Conservation (phyloP, 192 early-diverging fungal species). For the Dimargaris xerosporica region DNA sequence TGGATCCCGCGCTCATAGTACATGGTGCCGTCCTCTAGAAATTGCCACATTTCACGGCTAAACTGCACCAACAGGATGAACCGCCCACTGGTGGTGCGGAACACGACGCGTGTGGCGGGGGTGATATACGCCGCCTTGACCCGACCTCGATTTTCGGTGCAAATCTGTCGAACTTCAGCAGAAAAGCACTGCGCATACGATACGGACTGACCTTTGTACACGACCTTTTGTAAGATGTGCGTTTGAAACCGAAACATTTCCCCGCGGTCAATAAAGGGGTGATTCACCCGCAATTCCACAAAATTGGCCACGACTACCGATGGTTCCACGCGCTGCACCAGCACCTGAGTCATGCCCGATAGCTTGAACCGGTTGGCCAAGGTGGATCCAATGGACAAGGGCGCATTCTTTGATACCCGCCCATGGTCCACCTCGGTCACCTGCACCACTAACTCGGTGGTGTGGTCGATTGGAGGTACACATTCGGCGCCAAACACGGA, state of each 20-base stretch:
- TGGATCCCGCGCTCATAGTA: slow-evolving; percentile 87
- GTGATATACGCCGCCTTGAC: slow-evolving; percentile 66
- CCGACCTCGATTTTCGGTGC: slow-evolving; percentile 40
- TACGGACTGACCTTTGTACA: slow-evolving; percentile 66
- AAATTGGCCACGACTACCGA: slow-evolving; percentile 52
- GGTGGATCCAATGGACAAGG: slow-evolving; percentile 17
- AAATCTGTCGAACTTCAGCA: slow-evolving; percentile 70
- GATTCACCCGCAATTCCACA: slow-evolving; percentile 72
- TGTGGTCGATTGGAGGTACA: slow-evolving; percentile 14
- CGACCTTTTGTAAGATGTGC: slow-evolving; percentile 43
- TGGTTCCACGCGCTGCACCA: slow-evolving; percentile 45
- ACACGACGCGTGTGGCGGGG: slow-evolving; percentile 65
- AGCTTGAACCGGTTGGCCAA: slow-evolving; percentile 25
- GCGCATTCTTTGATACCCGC: slow-evolving; percentile 22
- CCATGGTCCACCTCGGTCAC: slow-evolving; percentile 24
- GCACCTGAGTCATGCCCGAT: slow-evolving; percentile 19
- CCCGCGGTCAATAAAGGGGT: slow-evolving; percentile 80
- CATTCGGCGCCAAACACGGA: slow-evolving; percentile 12
- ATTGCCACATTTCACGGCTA: slow-evolving; percentile 95
- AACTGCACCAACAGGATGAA: slow-evolving; percentile 93
- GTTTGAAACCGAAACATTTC: slow-evolving; percentile 88
- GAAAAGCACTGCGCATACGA: slow-evolving; percentile 51
- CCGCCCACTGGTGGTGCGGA: slow-evolving; percentile 86
- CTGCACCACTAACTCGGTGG: slow-evolving; percentile 22
- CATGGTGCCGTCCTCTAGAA: slow-evolving; percentile 92